These are phyloP conservation scores for Fallopia convolvulus DNA, from an alignment of 148 eudicot genomes.

Conservation along the genomic window DNA sequence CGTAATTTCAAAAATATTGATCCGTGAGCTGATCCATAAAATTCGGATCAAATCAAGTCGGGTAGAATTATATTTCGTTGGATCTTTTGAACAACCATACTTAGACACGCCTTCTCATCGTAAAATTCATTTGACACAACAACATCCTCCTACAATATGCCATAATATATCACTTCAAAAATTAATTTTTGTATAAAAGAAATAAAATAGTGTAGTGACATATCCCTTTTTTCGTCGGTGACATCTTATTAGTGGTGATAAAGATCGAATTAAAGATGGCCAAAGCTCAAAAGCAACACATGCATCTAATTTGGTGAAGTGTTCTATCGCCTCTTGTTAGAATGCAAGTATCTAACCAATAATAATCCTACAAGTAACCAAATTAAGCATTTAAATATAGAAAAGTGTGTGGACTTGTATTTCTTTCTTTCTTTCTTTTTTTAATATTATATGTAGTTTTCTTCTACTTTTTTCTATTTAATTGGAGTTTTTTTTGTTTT, in stretches of 20 bases:
- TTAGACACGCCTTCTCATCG: too few relatives aligned
- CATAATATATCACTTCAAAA: not conserved
- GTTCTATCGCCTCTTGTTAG: constrained; percentile 1
- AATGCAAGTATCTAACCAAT: constrained; percentile 3
- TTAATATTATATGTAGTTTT: not conserved
- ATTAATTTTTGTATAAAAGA: not conserved
- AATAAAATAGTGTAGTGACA: not conserved
- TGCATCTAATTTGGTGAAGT: not conserved
- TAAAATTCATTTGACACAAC: not conserved
- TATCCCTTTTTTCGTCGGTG: constrained; percentile 2
- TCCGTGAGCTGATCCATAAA: too few relatives aligned
- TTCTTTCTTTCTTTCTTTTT: not conserved
- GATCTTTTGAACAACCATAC: too few relatives aligned
- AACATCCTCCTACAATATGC: not conserved
- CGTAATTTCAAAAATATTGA: too few relatives aligned
- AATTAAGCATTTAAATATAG: not conserved
- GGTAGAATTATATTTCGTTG: too few relatives aligned
- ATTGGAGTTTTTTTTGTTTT: not conserved
- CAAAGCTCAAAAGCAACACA: constrained; percentile 2
- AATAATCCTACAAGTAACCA: too few relatives aligned
- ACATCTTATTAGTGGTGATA: constrained; percentile 2
- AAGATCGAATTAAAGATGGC: not conserved
- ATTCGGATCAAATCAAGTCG: too few relatives aligned
- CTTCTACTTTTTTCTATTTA: not conserved
- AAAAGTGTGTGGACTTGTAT: not conserved